Evolutionary conservation across 2,329 filamentous ascomycete species (phyloP).

Genomic region (Drechslera avenae): DNA sequence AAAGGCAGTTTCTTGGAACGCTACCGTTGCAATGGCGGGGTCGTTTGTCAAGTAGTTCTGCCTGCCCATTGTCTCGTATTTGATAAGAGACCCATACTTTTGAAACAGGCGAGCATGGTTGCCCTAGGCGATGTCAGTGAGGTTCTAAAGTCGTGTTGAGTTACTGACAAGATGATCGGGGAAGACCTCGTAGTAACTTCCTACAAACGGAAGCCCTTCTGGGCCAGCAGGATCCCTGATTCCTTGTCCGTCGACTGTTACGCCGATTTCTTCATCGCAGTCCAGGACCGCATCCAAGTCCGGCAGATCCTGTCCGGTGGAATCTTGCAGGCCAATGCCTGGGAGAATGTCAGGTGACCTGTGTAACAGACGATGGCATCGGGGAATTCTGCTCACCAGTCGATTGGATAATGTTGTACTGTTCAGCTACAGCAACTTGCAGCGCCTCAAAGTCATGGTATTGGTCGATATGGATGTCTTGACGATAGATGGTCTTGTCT

Average conservation of each 20-base stretch:
- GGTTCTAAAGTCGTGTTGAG: background rate
- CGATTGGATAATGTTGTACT: conserved; percentile 20
- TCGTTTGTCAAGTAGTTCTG: conserved; percentile 17
- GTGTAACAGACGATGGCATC: background rate
- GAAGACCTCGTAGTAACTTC: conserved; percentile 21
- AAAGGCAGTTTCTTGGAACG: conserved; percentile 17
- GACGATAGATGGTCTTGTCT: conserved; percentile 18
- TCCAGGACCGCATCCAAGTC: conserved; percentile 20
- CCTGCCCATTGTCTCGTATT: conserved; percentile 16
- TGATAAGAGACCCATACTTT: conserved; percentile 18
- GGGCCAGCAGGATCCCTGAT: conserved; percentile 18
- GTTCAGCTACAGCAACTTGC: conserved; percentile 20
- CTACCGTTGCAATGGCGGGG: conserved; percentile 15
- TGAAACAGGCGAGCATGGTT: conserved; percentile 21
- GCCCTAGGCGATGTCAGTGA: conserved; percentile 4
- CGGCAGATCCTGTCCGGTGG: conserved; percentile 12
- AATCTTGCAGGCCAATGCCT: conserved; percentile 20
- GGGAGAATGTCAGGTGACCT: background rate
- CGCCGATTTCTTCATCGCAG: conserved; percentile 18
- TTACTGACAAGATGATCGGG: conserved; percentile 21
- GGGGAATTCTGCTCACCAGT: background rate
- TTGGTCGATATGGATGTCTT: conserved; percentile 22
- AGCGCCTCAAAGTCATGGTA: conserved; percentile 23
- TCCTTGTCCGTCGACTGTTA: conserved; percentile 16
- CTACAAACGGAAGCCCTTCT: conserved; percentile 18